Percentiles rank a stretch among this genome's conserved stretches.
Evolutionary conservation across 176 grass and related monocot species (phyloP).

Genomic region (Guadua angustifolia): DNA sequence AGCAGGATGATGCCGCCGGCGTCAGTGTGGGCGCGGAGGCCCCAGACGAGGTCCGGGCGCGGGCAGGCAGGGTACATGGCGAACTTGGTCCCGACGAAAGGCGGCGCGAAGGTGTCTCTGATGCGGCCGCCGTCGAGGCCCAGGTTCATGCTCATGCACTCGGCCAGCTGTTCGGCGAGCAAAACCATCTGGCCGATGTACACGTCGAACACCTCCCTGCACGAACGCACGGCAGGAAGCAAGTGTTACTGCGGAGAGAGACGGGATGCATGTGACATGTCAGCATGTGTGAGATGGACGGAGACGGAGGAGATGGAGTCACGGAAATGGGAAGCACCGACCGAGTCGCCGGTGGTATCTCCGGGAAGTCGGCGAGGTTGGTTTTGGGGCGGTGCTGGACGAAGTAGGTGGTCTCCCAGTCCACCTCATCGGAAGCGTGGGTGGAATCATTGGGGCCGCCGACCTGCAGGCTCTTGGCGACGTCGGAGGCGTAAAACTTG

Average conservation of each 20-base stretch:
- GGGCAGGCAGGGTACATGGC: slow-evolving; percentile 83
- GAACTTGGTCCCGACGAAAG: slow-evolving; percentile 89
- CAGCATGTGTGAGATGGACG: not conserved
- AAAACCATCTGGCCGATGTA: slow-evolving; percentile 57
- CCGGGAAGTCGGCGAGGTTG: slow-evolving; percentile 45
- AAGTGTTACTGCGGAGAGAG: not conserved
- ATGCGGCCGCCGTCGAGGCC: slow-evolving; percentile 53
- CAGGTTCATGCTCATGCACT: slow-evolving; percentile 70
- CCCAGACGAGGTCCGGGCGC: slow-evolving; percentile 60
- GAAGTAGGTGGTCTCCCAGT: slow-evolving; percentile 88
- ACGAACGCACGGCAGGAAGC: not conserved
- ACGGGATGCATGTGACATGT: not conserved
- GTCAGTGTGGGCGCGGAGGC: slow-evolving; percentile 86
- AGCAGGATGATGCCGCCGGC: slow-evolving; percentile 95
- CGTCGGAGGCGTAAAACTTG: slow-evolving; percentile 62
- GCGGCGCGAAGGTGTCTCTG: slow-evolving; percentile 59
- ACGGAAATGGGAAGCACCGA: slow-evolving; percentile 7
- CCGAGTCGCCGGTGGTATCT: slow-evolving; percentile 51
- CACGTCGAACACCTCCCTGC: slow-evolving; percentile 60
- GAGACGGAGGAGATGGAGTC: not conserved
- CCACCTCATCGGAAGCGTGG: slow-evolving; percentile 18
- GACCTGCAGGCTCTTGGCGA: slow-evolving; percentile 51
- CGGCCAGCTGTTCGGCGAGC: slow-evolving; percentile 64
- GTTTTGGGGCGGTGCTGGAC: slow-evolving; percentile 62
- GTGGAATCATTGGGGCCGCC: not conserved